Conservation (phyloP, 805 yeast genomes). For the Yarrowia sp. region DNA sequence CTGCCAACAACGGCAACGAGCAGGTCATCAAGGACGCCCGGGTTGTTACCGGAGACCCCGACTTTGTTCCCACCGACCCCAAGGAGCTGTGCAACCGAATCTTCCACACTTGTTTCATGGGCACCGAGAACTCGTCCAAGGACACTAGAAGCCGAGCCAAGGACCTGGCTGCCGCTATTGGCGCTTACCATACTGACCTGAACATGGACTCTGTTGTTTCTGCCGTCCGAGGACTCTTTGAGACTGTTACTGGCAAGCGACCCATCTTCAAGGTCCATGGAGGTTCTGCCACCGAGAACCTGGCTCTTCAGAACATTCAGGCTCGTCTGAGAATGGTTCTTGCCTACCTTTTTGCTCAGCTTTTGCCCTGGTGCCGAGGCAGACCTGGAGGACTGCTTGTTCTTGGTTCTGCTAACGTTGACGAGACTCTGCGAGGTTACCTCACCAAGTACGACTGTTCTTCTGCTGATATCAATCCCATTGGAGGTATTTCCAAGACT, state of each 20-base stretch:
- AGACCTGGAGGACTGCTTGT: conserved; percentile 82
- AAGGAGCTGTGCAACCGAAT: conserved; percentile 75
- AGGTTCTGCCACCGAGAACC: conserved; percentile 87
- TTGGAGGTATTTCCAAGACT: conserved; percentile 97
- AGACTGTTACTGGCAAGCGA: conserved; percentile 85
- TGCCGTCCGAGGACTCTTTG: conserved; percentile 77
- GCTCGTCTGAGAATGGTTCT: conserved; percentile 95
- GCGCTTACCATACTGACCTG: conserved; percentile 88
- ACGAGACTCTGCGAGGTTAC: conserved; percentile 94
- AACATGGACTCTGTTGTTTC: conserved; percentile 87
- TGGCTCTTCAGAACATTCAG: conserved; percentile 95
- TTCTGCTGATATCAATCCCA: conserved; percentile 96
- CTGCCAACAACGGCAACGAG: conserved; percentile 68
- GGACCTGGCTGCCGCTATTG: conserved; percentile 73
- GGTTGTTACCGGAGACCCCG: conserved; percentile 61
- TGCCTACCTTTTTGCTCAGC: conserved; percentile 90
- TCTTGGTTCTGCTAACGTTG: conserved; percentile 95
- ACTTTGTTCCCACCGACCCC: conserved; percentile 76
- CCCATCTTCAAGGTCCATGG: conserved; percentile 94
- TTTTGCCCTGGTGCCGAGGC: conserved; percentile 93
- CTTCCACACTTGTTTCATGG: conserved; percentile 94
- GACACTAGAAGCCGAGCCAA: conserved; percentile 88
- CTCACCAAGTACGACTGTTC: conserved; percentile 97
- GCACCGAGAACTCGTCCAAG: conserved; percentile 86
- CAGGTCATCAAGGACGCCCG: conserved; percentile 83